These are phyloP conservation scores for Skeletonema potamos DNA, from an alignment of 108 stramenopile species.

Conservation along the genomic window DNA sequence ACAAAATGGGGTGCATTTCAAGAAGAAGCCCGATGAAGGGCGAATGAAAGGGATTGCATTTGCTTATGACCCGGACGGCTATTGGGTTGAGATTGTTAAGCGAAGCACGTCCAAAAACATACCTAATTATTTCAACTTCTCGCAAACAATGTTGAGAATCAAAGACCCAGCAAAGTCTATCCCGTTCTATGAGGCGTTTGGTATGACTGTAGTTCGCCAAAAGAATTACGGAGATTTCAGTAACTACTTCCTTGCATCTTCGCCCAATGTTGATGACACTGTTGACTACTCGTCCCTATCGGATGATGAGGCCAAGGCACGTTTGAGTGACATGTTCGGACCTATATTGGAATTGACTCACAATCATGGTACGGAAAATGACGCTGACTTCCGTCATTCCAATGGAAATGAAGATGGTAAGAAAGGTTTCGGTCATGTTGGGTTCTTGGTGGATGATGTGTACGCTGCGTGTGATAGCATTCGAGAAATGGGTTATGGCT, in stretches of 20 bases:
- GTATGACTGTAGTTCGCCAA: slow-evolving; percentile 81
- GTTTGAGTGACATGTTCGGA: slow-evolving; percentile 49
- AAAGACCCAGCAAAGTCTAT: slow-evolving; percentile 89
- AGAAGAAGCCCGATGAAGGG: slow-evolving; percentile 83
- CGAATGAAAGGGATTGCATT: slow-evolving; percentile 90
- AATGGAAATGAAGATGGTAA: slow-evolving; percentile 96
- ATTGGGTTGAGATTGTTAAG: slow-evolving; percentile 82
- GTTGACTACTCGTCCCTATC: slow-evolving; percentile 44
- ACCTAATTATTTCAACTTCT: slow-evolving; percentile 75
- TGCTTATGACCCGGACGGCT: slow-evolving; percentile 88
- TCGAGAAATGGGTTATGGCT: slow-evolving; percentile 74
- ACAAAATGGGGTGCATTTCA: slow-evolving; percentile 72
- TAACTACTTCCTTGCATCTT: slow-evolving; percentile 90
- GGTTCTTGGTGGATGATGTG: slow-evolving; percentile 95
- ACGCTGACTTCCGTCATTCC: slow-evolving; percentile 75
- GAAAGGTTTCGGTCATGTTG: slow-evolving; percentile 98
- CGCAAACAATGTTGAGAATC: slow-evolving; percentile 96
- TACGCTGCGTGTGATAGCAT: slow-evolving; percentile 87
- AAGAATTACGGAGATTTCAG: slow-evolving; percentile 89
- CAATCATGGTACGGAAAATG: slow-evolving; percentile 93
- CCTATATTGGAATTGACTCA: slow-evolving; percentile 93
- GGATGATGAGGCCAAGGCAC: slow-evolving; percentile 35
- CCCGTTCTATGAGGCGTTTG: slow-evolving; percentile 86
- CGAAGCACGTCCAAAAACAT: slow-evolving; percentile 40
- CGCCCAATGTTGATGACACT: slow-evolving; percentile 50